Percentiles rank a stretch among this genome's conserved stretches.
Conservation (phyloP, 495 filamentous ascomycete species). For the Penicillium steckii region DNA sequence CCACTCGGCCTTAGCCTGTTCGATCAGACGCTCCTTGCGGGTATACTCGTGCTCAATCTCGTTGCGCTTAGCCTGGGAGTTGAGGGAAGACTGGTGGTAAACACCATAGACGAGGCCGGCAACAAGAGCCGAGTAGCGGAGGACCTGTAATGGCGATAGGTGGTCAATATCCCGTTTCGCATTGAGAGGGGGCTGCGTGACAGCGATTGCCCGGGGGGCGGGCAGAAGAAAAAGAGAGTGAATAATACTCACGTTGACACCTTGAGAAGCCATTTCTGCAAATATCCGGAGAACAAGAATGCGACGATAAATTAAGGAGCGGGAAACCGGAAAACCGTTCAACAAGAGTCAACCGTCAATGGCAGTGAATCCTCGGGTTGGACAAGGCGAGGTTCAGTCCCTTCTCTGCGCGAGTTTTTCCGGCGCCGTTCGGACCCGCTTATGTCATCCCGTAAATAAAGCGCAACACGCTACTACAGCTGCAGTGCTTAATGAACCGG, state of each 20-base stretch:
- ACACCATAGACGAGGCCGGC: conserved; percentile 89
- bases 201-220: conserved; percentile 6
- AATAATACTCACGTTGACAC: conserved; percentile 49
- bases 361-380: conserved; percentile 36
- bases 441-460: conserved; percentile 48
- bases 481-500: conserved; percentile 8
- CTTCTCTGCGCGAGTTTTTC: conserved; percentile 53
- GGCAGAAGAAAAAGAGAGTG: too few relatives aligned
- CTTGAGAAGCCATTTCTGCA: conserved; percentile 47
- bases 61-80: conserved; percentile 59
- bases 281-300: conserved; percentile 24
- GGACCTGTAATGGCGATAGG: conserved; percentile 60
- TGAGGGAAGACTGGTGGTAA: conserved; percentile 80
- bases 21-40: conserved; percentile 83
- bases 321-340: conserved; percentile 35
- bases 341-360: conserved; percentile 43
- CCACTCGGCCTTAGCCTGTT: conserved; percentile 88
- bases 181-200: conserved; percentile 10
- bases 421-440: conserved; percentile 43
- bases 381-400: conserved; percentile 43
- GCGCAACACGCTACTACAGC: conserved; percentile 13
- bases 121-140: conserved; percentile 89
- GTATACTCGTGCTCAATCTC: conserved; percentile 75
- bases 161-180: conserved; percentile 23
- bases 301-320: conserved; percentile 19